Evolutionary conservation across 192 early-diverging fungal genomes (phyloP).

Genomic region (Bifiguratus adelaidae): DNA sequence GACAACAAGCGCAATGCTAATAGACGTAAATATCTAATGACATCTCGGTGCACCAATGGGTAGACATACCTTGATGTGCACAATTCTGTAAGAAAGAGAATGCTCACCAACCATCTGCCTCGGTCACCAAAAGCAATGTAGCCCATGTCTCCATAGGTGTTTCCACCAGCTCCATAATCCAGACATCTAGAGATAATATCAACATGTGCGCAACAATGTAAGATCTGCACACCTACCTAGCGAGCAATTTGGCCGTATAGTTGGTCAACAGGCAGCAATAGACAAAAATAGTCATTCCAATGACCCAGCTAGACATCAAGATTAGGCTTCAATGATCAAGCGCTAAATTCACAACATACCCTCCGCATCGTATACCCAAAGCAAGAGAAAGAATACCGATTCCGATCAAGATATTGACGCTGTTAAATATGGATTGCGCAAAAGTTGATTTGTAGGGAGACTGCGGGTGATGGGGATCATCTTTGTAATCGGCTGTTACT

Average conservation of each 20-base stretch:
- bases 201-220: not conserved
- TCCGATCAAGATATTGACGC: constrained; percentile 52
- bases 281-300: constrained; percentile 36
- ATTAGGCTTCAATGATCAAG: no score
- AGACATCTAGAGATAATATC: no score
- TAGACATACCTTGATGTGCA: constrained; percentile 20
- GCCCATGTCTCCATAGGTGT: constrained; percentile 34
- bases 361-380: constrained; percentile 39
- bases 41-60: not conserved
- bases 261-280: constrained; percentile 30
- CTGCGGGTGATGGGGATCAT: not conserved
- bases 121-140: constrained; percentile 15
- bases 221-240: constrained; percentile 17
- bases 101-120: constrained; percentile 12
- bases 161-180: constrained; percentile 11
- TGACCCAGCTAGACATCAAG: no score
- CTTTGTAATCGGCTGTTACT: not conserved
- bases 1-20: constrained; percentile 27
- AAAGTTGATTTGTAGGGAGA: constrained; percentile 21
- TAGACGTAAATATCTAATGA: not conserved
- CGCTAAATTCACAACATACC: no score
- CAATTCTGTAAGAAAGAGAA: constrained; percentile 24
- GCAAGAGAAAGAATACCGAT: constrained; percentile 57
- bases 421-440: constrained; percentile 38
- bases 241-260: constrained; percentile 51